phyloP scores from a whole-genome alignment of 2,329 filamentous ascomycete genomes.

The Chaetomiaceae sp. region DNA sequence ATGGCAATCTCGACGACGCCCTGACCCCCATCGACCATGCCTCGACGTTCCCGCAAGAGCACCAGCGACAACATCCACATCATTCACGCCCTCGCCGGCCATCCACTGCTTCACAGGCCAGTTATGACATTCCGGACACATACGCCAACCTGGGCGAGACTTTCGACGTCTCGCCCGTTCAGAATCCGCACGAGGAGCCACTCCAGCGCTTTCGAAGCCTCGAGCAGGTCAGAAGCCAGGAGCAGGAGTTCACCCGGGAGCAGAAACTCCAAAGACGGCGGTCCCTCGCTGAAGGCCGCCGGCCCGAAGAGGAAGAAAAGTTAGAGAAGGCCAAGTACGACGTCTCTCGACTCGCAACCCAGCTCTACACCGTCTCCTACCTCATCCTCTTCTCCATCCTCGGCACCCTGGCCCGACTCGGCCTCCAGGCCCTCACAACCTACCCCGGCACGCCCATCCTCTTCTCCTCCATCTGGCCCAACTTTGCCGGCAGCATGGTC shows the following conservation, averaged over 20 bases:
- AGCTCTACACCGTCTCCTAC: slow-evolving; percentile 72
- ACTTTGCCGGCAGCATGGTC: slow-evolving; percentile 73
- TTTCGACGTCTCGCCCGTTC: slow-evolving; percentile 38
- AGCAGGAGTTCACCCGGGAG: slow-evolving; percentile 25
- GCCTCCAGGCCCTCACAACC: slow-evolving; percentile 69
- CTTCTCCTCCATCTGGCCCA: slow-evolving; percentile 79
- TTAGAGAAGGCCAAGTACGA: not conserved
- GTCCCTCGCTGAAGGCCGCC: not conserved
- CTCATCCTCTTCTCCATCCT: slow-evolving; percentile 80
- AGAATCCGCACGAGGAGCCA: slow-evolving; percentile 37
- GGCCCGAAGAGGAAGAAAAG: slow-evolving; percentile 8
- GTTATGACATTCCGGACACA: slow-evolving; percentile 36
- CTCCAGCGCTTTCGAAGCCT: slow-evolving; percentile 37
- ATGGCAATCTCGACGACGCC: not conserved
- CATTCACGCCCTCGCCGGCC: slow-evolving; percentile 4
- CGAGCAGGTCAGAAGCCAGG: slow-evolving; percentile 34
- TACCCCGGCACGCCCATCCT: slow-evolving; percentile 74
- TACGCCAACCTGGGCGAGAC: slow-evolving; percentile 44
- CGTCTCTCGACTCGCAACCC: slow-evolving; percentile 49
- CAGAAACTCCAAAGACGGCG: slow-evolving; percentile 12
- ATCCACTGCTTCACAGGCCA: slow-evolving; percentile 19
- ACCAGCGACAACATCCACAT: slow-evolving; percentile 1
- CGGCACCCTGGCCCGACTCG: slow-evolving; percentile 78
- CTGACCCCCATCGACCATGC: not conserved
- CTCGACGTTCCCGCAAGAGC: not conserved